Evolutionary conservation across 108 stramenopile species (phyloP).

Genomic region (Cyclotella choctawhatcheeana): DNA sequence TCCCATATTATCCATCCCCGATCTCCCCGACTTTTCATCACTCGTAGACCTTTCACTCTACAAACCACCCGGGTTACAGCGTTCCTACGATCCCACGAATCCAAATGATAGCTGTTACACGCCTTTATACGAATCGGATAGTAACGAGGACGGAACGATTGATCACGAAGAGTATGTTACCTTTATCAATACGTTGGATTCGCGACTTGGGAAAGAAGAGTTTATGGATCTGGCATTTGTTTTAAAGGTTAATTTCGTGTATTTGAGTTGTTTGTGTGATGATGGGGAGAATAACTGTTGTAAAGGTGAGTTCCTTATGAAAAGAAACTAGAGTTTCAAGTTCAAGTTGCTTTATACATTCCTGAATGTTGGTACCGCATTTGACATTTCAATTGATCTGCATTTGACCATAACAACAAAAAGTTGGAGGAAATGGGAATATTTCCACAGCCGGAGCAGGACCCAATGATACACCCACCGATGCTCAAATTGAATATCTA

Average conservation of each 20-base stretch:
- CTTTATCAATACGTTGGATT: conserved; percentile 18
- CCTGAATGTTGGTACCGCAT: neutral
- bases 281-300: conserved; percentile 27
- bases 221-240: conserved; percentile 41
- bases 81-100: conserved; percentile 34
- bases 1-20: neutral
- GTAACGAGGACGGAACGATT: conserved; percentile 33
- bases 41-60: neutral
- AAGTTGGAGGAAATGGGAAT: conserved; percentile 2
- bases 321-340: no score
- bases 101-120: conserved; percentile 31
- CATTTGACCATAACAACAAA: neutral
- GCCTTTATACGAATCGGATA: conserved; percentile 32
- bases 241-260: conserved; percentile 47
- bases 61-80: neutral
- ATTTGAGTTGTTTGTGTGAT: conserved; percentile 40
- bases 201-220: conserved; percentile 1
- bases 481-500: conserved; percentile 19
- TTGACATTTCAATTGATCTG: neutral
- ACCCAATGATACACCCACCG: conserved; percentile 26
- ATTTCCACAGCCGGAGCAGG: conserved; percentile 23
- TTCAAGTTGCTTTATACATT: neutral
- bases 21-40: neutral
- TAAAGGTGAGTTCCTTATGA: conserved; percentile 15
- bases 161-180: conserved; percentile 28